Evolutionary conservation across 1,139 yeast genomes (phyloP).

Genomic region (Scheffersomyces segobiensis): DNA sequence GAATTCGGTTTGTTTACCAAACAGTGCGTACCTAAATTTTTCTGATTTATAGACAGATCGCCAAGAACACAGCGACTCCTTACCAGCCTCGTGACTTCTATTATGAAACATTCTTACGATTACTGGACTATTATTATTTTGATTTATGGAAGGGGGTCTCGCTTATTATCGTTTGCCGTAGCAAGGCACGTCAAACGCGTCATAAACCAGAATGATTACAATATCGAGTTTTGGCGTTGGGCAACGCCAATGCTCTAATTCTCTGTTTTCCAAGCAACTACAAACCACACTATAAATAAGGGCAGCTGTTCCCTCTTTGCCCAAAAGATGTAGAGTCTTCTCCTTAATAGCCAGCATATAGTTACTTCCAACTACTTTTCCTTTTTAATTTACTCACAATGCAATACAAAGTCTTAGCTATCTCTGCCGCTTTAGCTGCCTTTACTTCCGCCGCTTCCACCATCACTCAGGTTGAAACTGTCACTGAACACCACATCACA

Average conservation of each 20-base stretch:
- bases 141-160: neutral
- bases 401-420: slow-evolving; percentile 33
- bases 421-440: slow-evolving; percentile 31
- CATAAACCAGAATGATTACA: neutral
- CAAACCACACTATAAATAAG: slow-evolving; percentile 10
- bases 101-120: neutral
- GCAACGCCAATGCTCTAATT: neutral
- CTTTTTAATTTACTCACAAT: slow-evolving; percentile 17
- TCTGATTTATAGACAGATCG: neutral
- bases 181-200: neutral
- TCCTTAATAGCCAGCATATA: neutral
- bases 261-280: neutral
- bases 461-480: slow-evolving; percentile 21
- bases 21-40: neutral
- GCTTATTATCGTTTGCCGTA: neutral
- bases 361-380: slow-evolving; percentile 12
- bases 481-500: slow-evolving; percentile 35
- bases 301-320: slow-evolving; percentile 1
- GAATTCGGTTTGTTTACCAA: neutral
- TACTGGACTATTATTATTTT: neutral
- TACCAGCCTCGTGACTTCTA: neutral
- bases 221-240: neutral
- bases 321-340: neutral
- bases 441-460: slow-evolving; percentile 18
- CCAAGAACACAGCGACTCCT: neutral